These are phyloP conservation scores for Leucosporidium yakuticum DNA, from an alignment of 768 basidiomycete species.

Conservation along the genomic window DNA sequence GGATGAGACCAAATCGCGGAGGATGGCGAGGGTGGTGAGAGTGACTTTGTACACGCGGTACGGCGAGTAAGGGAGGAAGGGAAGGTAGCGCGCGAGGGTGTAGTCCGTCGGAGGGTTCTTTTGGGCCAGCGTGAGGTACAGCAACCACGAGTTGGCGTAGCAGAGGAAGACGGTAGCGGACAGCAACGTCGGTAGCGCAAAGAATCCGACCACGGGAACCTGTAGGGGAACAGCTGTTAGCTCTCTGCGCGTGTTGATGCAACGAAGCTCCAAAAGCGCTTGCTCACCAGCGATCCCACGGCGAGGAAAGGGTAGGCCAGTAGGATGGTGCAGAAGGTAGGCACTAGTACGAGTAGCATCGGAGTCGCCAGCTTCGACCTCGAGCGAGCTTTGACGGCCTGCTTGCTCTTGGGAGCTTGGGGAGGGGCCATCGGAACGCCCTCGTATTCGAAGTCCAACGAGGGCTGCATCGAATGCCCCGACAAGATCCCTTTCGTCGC, in stretches of 20 bases:
- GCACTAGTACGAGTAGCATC: background rate
- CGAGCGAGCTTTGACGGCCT: no score
- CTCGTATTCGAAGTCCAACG: no score
- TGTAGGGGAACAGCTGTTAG: background rate
- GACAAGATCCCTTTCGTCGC: no score
- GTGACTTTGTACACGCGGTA: background rate
- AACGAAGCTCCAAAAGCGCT: background rate
- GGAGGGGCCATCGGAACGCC: no score
- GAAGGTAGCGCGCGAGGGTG: background rate
- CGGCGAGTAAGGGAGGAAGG: slow-evolving; percentile 8
- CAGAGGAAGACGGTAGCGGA: slow-evolving; percentile 13
- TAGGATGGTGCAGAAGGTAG: background rate
- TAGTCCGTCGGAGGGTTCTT: background rate
- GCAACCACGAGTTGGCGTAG: slow-evolving; percentile 6
- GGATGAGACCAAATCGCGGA: background rate
- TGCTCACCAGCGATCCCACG: background rate
- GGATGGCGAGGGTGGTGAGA: background rate
- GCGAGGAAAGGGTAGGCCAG: background rate
- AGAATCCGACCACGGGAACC: slow-evolving; percentile 24
- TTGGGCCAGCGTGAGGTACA: slow-evolving; percentile 17
- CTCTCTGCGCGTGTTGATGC: background rate
- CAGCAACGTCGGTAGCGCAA: slow-evolving; percentile 17
- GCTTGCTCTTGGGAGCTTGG: no score
- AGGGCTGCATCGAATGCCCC: no score
- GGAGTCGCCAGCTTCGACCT: background rate